Evolutionary conservation across 495 filamentous ascomycete genomes (phyloP).

Genomic region (Penicillium canariense): DNA sequence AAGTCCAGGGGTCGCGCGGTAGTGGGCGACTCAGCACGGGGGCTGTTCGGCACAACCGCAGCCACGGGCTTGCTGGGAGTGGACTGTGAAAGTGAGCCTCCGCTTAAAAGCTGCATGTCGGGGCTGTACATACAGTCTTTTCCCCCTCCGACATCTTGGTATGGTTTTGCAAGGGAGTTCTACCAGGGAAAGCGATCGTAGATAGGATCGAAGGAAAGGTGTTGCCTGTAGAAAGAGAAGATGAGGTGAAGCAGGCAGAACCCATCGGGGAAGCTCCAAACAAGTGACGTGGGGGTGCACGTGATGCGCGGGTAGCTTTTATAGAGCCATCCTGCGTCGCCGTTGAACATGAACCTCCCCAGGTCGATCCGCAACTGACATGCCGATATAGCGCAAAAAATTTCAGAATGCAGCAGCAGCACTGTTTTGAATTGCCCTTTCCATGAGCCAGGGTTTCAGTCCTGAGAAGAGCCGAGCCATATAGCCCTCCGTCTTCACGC

Average conservation of each 20-base stretch:
- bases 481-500: background rate
- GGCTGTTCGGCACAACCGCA: slow-evolving; percentile 29
- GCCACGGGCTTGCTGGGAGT: slow-evolving; percentile 35
- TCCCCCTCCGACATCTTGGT: slow-evolving; percentile 42
- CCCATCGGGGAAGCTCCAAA: slow-evolving; percentile 33
- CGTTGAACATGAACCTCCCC: background rate
- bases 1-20: slow-evolving; percentile 81
- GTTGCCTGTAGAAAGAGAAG: slow-evolving; percentile 28
- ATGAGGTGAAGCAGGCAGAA: slow-evolving; percentile 25
- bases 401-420: slow-evolving; percentile 3
- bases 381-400: background rate
- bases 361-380: slow-evolving; percentile 5
- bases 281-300: slow-evolving; percentile 42
- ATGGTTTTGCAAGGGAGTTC: background rate
- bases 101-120: slow-evolving; percentile 2
- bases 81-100: slow-evolving; percentile 31
- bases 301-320: slow-evolving; percentile 28
- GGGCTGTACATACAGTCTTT: slow-evolving; percentile 33
- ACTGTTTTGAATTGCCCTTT: background rate
- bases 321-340: slow-evolving; percentile 17
- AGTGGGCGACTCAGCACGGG: slow-evolving; percentile 73
- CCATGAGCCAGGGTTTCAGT: background rate
- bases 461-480: background rate
- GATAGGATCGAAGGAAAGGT: slow-evolving; percentile 9
- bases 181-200: background rate